Evolutionary conservation across 305 asterid genomes (phyloP).

Genomic region (Fraxinus sp.): DNA sequence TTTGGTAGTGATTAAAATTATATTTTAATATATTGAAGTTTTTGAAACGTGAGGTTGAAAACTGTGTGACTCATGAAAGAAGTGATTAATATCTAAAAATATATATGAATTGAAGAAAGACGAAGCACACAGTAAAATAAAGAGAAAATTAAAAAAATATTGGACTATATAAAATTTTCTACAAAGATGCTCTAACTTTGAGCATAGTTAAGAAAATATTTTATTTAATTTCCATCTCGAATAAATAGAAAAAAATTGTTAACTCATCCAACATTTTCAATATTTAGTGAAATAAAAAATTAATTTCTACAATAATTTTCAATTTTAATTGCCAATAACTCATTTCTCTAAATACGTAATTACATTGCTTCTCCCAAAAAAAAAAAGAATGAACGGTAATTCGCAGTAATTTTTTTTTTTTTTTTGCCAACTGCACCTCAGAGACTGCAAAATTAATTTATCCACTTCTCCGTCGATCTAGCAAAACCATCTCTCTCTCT

Average conservation of each 20-base stretch:
- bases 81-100: neutral
- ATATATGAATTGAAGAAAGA: neutral
- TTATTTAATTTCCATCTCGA: too few species aligned
- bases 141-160: too few species aligned
- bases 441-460: neutral
- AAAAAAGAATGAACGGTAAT: too few species aligned
- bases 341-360: neutral
- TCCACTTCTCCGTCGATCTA: slow-evolving; percentile 30
- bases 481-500: slow-evolving; percentile 33
- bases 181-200: neutral
- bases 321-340: neutral
- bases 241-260: too few species aligned
- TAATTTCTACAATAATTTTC: neutral
- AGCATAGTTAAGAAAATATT: neutral
- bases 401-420: neutral
- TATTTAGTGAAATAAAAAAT: neutral
- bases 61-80: too few species aligned
- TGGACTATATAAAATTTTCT: neutral
- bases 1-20: too few species aligned
- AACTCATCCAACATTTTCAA: neutral
- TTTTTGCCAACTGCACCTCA: neutral
- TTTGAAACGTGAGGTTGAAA: too few species aligned
- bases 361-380: too few species aligned
- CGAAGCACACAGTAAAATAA: neutral
- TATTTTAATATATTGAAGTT: too few species aligned